Base-by-base conservation (phyloP, 2,329 filamentous ascomycete genomes). In the Colletotrichum falcatum region DNA sequence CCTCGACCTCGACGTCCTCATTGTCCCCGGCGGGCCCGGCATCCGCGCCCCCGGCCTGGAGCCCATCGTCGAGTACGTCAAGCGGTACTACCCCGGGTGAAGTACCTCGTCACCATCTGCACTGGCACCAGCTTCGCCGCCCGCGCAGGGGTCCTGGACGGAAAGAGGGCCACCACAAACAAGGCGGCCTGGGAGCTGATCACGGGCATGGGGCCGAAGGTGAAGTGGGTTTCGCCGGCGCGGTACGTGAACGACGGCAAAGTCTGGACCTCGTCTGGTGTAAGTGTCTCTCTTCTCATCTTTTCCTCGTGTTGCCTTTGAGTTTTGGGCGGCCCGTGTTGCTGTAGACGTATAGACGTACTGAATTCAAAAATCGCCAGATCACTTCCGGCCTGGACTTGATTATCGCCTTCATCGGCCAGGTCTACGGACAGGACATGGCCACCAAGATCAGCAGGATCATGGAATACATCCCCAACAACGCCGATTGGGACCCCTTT, bases 181-280 rank as follows among this genome's bases (percentile, higher is more conserved):
- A 93, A 93, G 79, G 78, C 78, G 8, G 83, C 84, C 0, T 92
- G 87, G 83, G 78, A 79, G 9, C 78, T 78, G 72, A 85, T 88
- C 11, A 85, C 80, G 2, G 76, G 80, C 1, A 79, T 84, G 62
- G 84, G 87, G 0, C 82, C 85, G 0, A 79, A 83, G 0, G 88
- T 90, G 0, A 78, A 87, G 0, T 93, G 91, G 91, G 83, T 90
- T 33, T 79, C 83, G 0, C 83, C 84, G 35, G 91, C 91, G 26
- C 83, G 91, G 48, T 93, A 89, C 87, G 87, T 91, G 0, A 81
- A 83, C 0, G 90, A 92, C 78, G 90, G 88, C 5, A 90, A 91
- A 68, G 80, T 92, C 9, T 93, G 90, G 90, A 89, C 87, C 4
- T 88, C 87, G 2, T 90, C 88, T 0, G 90, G 91, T 61, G 79